A percentile compares a stretch with the other conserved stretches of the same genome.
Conservation (phyloP, 768 basidiomycete genomes). For the Mycena vulgaris region DNA sequence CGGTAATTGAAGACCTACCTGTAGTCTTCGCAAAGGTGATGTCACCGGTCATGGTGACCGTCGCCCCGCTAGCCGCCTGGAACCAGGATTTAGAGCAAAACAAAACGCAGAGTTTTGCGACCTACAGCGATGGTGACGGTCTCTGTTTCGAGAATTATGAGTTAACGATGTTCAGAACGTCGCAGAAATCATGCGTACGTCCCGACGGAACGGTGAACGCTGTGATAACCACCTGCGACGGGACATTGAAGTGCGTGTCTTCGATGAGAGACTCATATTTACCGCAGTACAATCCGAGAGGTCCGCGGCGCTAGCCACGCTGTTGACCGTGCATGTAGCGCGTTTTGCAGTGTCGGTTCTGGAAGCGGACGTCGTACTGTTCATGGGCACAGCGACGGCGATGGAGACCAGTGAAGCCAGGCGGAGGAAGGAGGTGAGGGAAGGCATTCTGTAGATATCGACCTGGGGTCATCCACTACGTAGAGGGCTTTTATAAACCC, state of each 20-base stretch:
- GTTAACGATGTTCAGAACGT: background rate
- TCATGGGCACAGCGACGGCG: slow-evolving; percentile 5
- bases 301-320: slow-evolving; percentile 38
- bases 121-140: slow-evolving; percentile 24
- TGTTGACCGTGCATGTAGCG: slow-evolving; percentile 42
- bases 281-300: slow-evolving; percentile 35
- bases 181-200: background rate
- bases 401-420: slow-evolving; percentile 6
- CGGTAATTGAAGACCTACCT: background rate
- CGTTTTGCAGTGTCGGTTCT: slow-evolving; percentile 39
- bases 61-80: slow-evolving; percentile 51
- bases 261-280: background rate
- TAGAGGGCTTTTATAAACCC: no score
- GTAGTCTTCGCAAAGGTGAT: slow-evolving; percentile 37
- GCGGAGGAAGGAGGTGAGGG: background rate
- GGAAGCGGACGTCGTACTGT: background rate
- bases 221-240: slow-evolving; percentile 31
- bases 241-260: background rate
- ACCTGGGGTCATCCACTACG: no score
- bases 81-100: background rate
- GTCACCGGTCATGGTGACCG: slow-evolving; percentile 38
- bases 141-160: slow-evolving; percentile 1
- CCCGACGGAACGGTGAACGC: slow-evolving; percentile 36
- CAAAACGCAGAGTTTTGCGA: background rate
- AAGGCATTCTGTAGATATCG: background rate